Evolutionary conservation across 1,139 yeast species (phyloP).

Genomic region (Yamadazyma kanchanaburiensis): DNA sequence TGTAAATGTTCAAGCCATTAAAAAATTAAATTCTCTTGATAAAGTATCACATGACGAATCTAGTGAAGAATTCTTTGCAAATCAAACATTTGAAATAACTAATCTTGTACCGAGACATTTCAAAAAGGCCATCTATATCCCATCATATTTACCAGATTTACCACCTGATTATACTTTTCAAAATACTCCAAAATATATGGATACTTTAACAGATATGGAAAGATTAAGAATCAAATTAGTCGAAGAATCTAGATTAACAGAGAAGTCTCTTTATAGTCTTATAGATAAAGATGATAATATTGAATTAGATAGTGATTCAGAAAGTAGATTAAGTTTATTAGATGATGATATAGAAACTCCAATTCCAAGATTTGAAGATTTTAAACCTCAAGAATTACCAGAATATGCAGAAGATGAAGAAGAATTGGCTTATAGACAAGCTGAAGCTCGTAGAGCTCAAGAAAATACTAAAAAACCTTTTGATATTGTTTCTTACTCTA

Average conservation of each 20-base stretch:
- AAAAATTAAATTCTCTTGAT: constrained; percentile 3
- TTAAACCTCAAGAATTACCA: constrained; percentile 12
- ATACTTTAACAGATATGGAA: constrained; percentile 69
- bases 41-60: constrained; percentile 3
- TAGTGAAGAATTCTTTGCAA: constrained; percentile 37
- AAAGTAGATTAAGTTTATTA: constrained; percentile 21
- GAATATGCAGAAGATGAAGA: constrained; percentile 15
- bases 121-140: constrained; percentile 53
- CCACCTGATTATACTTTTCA: constrained; percentile 94
- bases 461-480: constrained; percentile 24
- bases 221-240: constrained; percentile 67
- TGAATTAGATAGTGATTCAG: constrained; percentile 17
- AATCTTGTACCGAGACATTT: constrained; percentile 54
- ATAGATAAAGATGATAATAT: constrained; percentile 34
- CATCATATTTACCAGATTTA: constrained; percentile 74
- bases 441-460: constrained; percentile 5
- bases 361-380: constrained; percentile 10
- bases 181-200: constrained; percentile 65
- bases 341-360: constrained; percentile 20
- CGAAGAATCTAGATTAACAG: constrained; percentile 78
- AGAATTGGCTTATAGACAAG: constrained; percentile 4
- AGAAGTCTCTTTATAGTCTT: constrained; percentile 65
- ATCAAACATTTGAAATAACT: constrained; percentile 49
- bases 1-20: constrained; percentile 6
- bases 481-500: constrained; percentile 57